Conservation (phyloP, 2,329 filamentous ascomycete genomes). For the Fusarium praegraminearum region DNA sequence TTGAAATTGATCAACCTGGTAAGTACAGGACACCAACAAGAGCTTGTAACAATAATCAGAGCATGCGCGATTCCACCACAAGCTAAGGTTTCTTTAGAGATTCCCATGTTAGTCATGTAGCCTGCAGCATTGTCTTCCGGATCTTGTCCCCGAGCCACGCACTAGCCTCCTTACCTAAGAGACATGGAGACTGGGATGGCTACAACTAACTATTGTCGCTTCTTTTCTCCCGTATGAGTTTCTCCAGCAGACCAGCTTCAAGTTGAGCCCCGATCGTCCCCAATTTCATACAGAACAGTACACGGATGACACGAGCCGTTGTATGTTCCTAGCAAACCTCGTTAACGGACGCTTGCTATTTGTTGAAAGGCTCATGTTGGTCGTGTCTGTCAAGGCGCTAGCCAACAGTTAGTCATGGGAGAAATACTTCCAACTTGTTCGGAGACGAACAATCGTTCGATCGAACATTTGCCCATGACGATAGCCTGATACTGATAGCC, state of each 20-base stretch:
- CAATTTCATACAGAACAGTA: not conserved
- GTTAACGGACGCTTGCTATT: slow-evolving; percentile 17
- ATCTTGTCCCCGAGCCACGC: slow-evolving; percentile 2
- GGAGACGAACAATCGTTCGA: slow-evolving; percentile 1
- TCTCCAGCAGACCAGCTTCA: not conserved
- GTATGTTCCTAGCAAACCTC: slow-evolving; percentile 15
- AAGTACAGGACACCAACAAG: not conserved
- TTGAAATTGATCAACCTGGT: not conserved
- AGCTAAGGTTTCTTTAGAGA: not conserved
- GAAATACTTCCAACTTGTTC: not conserved
- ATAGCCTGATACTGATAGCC: not conserved
- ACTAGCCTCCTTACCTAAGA: slow-evolving; percentile 10
- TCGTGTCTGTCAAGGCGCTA: slow-evolving; percentile 6
- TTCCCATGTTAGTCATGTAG: slow-evolving; percentile 4
- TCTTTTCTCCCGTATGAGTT: slow-evolving; percentile 10
- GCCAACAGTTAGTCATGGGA: not conserved
- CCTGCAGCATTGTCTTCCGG: slow-evolving; percentile 2
- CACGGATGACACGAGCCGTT: slow-evolving; percentile 18
- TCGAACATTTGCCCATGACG: not conserved
- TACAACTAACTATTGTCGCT: slow-evolving; percentile 16
- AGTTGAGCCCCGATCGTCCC: not conserved
- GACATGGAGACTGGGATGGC: slow-evolving; percentile 1
- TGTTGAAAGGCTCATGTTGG: not conserved
- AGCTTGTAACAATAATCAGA: not conserved
- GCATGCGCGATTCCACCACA: not conserved